Evolutionary conservation across 345 rosid species (phyloP).

Genomic region (Laguncularia racemosa): DNA sequence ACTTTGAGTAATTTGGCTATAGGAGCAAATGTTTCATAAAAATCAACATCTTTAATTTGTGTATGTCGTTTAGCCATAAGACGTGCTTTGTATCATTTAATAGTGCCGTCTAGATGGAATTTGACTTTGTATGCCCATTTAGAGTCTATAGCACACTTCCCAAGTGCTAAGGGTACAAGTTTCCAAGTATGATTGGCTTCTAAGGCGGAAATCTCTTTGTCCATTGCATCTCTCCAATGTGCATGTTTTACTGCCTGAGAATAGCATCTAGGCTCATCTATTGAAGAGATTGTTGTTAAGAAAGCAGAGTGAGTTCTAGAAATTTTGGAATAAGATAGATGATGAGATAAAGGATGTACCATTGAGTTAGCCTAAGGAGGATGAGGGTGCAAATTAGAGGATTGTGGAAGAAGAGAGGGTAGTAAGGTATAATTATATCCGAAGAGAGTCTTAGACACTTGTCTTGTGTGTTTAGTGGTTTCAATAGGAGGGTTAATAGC

Average conservation of each 20-base stretch:
- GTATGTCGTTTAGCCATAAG: not conserved
- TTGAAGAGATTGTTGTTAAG: not conserved
- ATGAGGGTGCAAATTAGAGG: not conserved
- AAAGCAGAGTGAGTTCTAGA: not conserved
- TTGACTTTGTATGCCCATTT: constrained; percentile 8
- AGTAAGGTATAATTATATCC: not conserved
- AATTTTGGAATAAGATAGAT: not conserved
- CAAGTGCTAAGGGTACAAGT: not conserved
- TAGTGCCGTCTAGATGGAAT: not conserved
- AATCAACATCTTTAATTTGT: constrained; percentile 2
- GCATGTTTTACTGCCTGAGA: not conserved
- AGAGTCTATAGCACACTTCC: not conserved
- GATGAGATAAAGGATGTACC: not conserved
- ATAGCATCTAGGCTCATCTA: constrained; percentile 3
- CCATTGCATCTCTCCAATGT: not conserved
- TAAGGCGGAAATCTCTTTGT: not conserved
- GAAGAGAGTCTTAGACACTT: not conserved
- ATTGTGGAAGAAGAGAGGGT: not conserved
- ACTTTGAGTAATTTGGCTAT: not conserved
- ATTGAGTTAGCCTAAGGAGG: not conserved
- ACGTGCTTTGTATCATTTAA: not conserved
- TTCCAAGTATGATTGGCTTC: not conserved
- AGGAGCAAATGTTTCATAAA: constrained; percentile 4
- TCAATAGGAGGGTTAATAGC: not conserved
- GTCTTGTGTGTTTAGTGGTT: not conserved